Base-by-base conservation (phyloP, 2,329 filamentous ascomycete genomes). In the Fusarium sacchari region DNA sequence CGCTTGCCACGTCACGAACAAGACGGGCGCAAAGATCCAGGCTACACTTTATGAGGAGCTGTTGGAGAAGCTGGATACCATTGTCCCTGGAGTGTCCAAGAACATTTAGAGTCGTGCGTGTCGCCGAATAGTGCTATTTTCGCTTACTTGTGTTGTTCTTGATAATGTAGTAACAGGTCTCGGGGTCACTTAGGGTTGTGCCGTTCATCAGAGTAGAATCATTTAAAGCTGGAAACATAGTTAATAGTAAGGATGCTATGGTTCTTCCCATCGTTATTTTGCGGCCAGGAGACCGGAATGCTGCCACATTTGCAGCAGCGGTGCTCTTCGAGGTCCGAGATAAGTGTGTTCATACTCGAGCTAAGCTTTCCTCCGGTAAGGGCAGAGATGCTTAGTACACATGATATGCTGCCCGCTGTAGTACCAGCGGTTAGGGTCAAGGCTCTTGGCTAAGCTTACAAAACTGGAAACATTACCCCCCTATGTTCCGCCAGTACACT, bases 11-110 rank as follows among this genome's bases (percentile, higher is more conserved):
- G 82, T 84, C 1, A 80, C 78, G 18, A 80, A 78, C 40, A 67
- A 79, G 37, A 76, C 77, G 55, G 82, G 83, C 1, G 53, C 63
- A 28, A 57, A 76, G 44, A 72, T 74, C 2, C 82, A 83, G 58
- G 71, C 67, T 42, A 78, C 71, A 7, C 75, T 84, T 4, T 81
- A 78, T n/a, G 53, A 73, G 1, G 82, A 84, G 62, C 63, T 85
- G 11, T 34, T 82, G 7, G 73, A 65, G 8, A 79, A 79, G 20
- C 52, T 84, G 14, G 83, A 85, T 5, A 15, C 1, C 1, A 70
- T 78, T 7, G 59, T 44, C 1, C 74, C 76, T 4, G 75, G 69
- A 8, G 60, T 68, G 2, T 50, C 66, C 0, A 53, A 47, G 15
- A 50, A 11, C 9, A 17, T 69, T 1, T 63, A 22, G 22, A 37